Percentiles rank a stretch among this genome's conserved stretches.
phyloP scores from a whole-genome alignment of 164 flowering plant species.

The Cinnamomum chago region DNA sequence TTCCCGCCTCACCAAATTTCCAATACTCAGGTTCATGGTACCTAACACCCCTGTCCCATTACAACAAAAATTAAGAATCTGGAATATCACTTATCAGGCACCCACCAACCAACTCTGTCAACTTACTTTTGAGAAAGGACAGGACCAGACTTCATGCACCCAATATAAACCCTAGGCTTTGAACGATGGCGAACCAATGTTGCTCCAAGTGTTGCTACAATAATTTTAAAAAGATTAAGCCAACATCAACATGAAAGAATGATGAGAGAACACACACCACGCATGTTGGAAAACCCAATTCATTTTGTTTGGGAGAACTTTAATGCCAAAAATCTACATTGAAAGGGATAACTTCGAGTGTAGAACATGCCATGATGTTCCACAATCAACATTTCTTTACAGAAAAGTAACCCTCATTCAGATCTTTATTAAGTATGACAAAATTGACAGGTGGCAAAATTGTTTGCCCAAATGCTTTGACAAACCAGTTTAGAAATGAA shows the following conservation, averaged over 20 bases:
- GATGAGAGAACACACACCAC: background rate
- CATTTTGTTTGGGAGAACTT: too few relatives aligned
- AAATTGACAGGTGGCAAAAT: too few relatives aligned
- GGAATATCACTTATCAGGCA: background rate
- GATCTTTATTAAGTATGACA: too few relatives aligned
- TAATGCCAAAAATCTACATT: too few relatives aligned
- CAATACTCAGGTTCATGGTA: conserved; percentile 94
- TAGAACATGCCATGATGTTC: too few relatives aligned
- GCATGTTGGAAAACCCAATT: too few relatives aligned
- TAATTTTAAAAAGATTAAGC: conserved; percentile 2
- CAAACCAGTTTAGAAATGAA: too few relatives aligned
- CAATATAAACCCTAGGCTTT: conserved; percentile 61
- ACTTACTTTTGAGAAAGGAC: conserved; percentile 63
- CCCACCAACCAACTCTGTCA: background rate
- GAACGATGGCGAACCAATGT: conserved; percentile 36
- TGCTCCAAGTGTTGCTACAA: conserved; percentile 50
- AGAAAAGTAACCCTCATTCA: too few relatives aligned
- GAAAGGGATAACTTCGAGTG: too few relatives aligned
- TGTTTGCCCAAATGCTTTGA: too few relatives aligned
- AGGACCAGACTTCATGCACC: conserved; percentile 89
- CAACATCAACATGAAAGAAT: background rate
- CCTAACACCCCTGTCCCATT: conserved; percentile 68
- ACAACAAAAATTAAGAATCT: conserved; percentile 4
- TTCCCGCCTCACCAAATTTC: conserved; percentile 96
- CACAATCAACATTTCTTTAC: too few relatives aligned